These are phyloP conservation scores for Remersonia thermophila DNA, from an alignment of 2,329 filamentous ascomycete species.

Conservation along the genomic window DNA sequence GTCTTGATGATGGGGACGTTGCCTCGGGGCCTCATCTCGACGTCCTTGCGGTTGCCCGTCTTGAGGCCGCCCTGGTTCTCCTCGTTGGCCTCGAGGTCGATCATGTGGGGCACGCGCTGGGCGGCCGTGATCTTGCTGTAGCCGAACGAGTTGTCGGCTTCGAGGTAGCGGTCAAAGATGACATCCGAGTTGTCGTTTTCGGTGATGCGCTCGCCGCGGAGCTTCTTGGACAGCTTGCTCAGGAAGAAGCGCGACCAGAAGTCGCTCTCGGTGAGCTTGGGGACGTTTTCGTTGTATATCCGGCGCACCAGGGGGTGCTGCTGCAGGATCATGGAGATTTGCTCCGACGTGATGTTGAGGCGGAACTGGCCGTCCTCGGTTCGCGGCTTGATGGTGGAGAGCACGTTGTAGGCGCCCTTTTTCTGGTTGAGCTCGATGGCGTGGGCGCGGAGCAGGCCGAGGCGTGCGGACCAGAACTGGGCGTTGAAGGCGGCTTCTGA, in stretches of 20 bases:
- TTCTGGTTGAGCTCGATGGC: constrained; percentile 80
- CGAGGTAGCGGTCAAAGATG: constrained; percentile 76
- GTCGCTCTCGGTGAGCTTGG: constrained; percentile 61
- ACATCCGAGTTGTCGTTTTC: constrained; percentile 66
- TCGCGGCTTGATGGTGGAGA: constrained; percentile 76
- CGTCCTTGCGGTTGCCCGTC: constrained; percentile 72
- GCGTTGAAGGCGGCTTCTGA: constrained; percentile 69
- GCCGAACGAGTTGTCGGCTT: constrained; percentile 50
- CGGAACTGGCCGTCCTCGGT: constrained; percentile 63
- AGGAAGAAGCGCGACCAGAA: constrained; percentile 96
- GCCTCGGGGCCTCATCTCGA: constrained; percentile 72
- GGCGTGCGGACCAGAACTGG: constrained; percentile 88
- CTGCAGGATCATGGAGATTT: constrained; percentile 83
- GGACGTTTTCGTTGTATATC: constrained; percentile 88
- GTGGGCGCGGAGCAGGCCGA: constrained; percentile 76
- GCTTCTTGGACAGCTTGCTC: constrained; percentile 76
- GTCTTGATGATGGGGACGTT: constrained; percentile 84
- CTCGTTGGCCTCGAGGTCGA: constrained; percentile 89
- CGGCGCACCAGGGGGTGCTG: constrained; percentile 85
- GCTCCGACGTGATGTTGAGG: constrained; percentile 78
- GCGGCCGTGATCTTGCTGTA: constrained; percentile 41
- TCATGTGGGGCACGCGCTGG: constrained; percentile 69
- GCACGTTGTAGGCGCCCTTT: constrained; percentile 83
- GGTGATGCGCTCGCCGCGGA: constrained; percentile 77
- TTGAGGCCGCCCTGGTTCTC: constrained; percentile 81